These are phyloP conservation scores for Penicillium turbatum DNA, from an alignment of 495 filamentous ascomycete genomes.

Conservation along the genomic window DNA sequence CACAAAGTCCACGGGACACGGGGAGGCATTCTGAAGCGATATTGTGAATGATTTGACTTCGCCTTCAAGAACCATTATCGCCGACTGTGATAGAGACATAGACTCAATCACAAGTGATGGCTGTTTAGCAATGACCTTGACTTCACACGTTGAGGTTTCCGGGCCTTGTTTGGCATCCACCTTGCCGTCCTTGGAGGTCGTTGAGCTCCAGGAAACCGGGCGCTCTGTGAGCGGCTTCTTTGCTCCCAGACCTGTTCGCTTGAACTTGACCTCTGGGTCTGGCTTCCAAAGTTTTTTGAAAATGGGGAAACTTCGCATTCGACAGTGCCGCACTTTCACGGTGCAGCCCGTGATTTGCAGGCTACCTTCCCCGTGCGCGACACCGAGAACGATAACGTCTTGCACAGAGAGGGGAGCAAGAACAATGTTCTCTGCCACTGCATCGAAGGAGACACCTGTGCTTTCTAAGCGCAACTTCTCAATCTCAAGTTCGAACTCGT, in stretches of 20 bases:
- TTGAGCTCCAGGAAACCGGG: conserved; percentile 53
- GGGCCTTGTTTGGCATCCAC: conserved; percentile 33
- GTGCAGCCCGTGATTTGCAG: conserved; percentile 73
- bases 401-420: conserved; percentile 79
- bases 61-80: conserved; percentile 87
- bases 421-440: conserved; percentile 56
- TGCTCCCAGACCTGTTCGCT: conserved; percentile 62
- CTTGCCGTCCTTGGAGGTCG: conserved; percentile 41
- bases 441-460: conserved; percentile 66
- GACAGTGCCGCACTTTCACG: conserved; percentile 75
- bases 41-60: conserved; percentile 73
- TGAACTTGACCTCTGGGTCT: conserved; percentile 66
- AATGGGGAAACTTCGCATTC: conserved; percentile 76
- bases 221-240: conserved; percentile 52
- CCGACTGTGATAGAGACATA: conserved; percentile 74
- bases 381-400: conserved; percentile 65
- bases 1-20: conserved; percentile 73
- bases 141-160: conserved; percentile 33
- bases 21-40: conserved; percentile 75
- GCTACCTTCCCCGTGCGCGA: conserved; percentile 59
- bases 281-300: conserved; percentile 73
- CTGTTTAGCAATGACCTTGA: conserved; percentile 73
- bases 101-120: conserved; percentile 72
- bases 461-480: conserved; percentile 74
- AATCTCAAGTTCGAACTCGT: conserved; percentile 85